Evolutionary conservation across 768 basidiomycete genomes (phyloP), one percentile per base, ranked within the genome.

Genomic region (Mycena indigotica): DNA sequence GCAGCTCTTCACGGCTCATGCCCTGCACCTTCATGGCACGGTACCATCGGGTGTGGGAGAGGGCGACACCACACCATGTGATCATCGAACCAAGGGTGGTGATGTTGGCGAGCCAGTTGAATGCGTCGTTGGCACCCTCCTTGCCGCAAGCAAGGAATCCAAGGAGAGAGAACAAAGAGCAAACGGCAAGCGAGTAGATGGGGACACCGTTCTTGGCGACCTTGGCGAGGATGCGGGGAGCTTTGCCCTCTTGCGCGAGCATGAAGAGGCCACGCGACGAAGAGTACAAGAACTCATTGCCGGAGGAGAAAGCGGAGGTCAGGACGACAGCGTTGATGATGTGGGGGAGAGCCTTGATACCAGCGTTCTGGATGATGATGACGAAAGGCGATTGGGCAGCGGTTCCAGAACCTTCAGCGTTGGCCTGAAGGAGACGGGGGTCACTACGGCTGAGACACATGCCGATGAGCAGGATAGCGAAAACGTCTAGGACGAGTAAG

Each of bases 281-380:
- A 49, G 82, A 79, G 74, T 80, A 84, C 29, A 84, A 64, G 69
- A 81, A 81, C 52, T 77, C 78, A 51, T 75, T 75, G 30, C 79
- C 81, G n/a, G 83, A 77, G 6, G 83, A 84, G 76, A 80, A 84
- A 6, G 83, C 82, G 5, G 81, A 81, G 25, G 81, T 76, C 40
- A 85, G 69, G 40, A 83, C 69, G 51, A 70, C 70, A 26, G 73
- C 76, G 55, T 77, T 73, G 65, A 73, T 71, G 57, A 72, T 73
- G 59, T 72, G 72, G 29, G 78, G 77, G 5, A 83, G 73, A 35
- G 70, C 73, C 56, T 75, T 79, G 71, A 84, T 80, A 35, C 79
- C 78, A 6, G 80, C 76, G 30, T 69, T 65, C 52, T 62, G 57
- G 53, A 75, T 75, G 53, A 79, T 80, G 63, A 82, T 79, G 62